Evolutionary conservation across 768 basidiomycete genomes (phyloP), one percentile per base, ranked within the genome.

Genomic region (Auricularia auricula-judae): DNA sequence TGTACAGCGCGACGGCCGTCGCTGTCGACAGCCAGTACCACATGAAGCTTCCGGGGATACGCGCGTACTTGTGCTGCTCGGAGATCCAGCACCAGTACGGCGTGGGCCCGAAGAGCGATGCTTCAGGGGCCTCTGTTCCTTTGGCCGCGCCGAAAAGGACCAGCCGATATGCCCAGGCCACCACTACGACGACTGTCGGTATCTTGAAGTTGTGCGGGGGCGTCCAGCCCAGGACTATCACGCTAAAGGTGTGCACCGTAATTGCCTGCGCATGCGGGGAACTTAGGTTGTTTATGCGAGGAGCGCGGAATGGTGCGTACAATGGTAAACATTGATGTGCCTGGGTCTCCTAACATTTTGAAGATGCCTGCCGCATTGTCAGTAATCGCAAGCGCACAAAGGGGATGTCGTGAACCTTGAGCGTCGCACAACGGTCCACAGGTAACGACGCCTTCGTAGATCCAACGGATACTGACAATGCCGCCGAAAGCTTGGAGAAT

Each of bases 271-370:
- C 14, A 59, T 33, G 16, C 2, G 5, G 8, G 62, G 16, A 54
- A 7, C 39, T 8, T 7, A 14, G 39, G 12, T 42, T 42, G 47
- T 18, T 34, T 51, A 33, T 12, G 21, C 23, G 16, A 12, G 39
- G 56, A 42, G 8, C 4, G 39, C 39, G 12, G 39, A 7, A 51
- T 47, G 35, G 56, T 10, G 61, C 73, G 64, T 65, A 80, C 79
- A 10, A 80, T 71, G 18, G 77, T 81, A 1, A 74, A 73, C 44
- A 80, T 73, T 3, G 76, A 77, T 1, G 76, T 77, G 21, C 74
- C 76, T 2, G 78, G 74, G 58, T 81, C 80, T 5, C 80, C 79
- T 0, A 79, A 63, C 63, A 79, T 76, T 65, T 78, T 51, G 14
- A 51, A 16, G 4, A 51, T 18, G 47, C 47, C 47, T 51, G 21